Percentiles rank a stretch among this genome's conserved stretches.
These are phyloP conservation scores for Leishmania guyanensis DNA, from an alignment of 208 protist genomes.

Conservation along the genomic window DNA sequence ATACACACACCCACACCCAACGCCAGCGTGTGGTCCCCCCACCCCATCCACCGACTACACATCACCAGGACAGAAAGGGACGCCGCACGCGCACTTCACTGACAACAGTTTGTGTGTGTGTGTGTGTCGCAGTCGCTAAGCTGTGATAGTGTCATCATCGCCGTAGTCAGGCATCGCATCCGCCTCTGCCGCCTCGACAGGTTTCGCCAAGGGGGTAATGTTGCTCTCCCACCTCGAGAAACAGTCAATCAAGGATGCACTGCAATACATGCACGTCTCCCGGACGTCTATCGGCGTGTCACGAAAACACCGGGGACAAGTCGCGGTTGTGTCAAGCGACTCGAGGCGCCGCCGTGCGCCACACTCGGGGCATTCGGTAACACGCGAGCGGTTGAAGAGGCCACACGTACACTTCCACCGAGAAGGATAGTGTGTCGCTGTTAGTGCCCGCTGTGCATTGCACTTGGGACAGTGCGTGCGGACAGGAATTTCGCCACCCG, in stretches of 20 bases:
- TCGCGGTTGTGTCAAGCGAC: conserved; percentile 35
- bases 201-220: not conserved
- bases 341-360: conserved; percentile 43
- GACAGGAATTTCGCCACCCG: conserved; percentile 59
- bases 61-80: not conserved
- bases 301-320: conserved; percentile 65
- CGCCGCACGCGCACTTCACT: not conserved
- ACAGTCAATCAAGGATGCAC: conserved; percentile 16
- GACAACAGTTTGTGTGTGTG: not conserved
- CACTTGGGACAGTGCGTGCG: conserved; percentile 62
- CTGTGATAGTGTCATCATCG: not conserved
- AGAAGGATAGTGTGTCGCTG: conserved; percentile 47
- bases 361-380: conserved; percentile 57
- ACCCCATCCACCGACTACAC: not conserved
- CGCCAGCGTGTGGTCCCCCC: not conserved
- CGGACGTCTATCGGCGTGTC: conserved; percentile 46
- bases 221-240: conserved; percentile 7
- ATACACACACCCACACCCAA: not conserved
- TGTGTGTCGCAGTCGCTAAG: not conserved
- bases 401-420: conserved; percentile 73
- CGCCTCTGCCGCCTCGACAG: not conserved
- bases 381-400: conserved; percentile 38
- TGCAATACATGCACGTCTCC: conserved; percentile 69
- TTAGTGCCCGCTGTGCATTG: conserved; percentile 23
- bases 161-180: not conserved